Conservation (phyloP, 2,329 filamentous ascomycete species). For the Gnomoniopsis smithogilvyi region DNA sequence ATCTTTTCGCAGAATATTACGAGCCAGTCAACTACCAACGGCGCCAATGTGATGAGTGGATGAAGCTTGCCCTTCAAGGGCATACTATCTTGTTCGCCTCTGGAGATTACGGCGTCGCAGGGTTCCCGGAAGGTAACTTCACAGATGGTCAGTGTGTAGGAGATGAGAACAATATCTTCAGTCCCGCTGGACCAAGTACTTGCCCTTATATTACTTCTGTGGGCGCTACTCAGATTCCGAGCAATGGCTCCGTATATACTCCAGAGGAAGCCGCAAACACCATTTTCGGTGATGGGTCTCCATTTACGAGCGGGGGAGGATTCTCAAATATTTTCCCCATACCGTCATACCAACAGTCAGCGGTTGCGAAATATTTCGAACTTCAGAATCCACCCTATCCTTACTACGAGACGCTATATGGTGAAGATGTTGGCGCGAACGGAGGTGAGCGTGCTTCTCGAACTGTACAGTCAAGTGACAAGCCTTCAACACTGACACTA, state of each 20-base stretch:
- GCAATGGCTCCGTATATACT: slow-evolving; percentile 12
- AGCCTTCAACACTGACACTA: background rate
- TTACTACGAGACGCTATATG: background rate
- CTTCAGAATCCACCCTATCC: background rate
- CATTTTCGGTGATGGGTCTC: background rate
- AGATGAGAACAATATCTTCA: slow-evolving; percentile 39
- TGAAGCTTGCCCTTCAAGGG: slow-evolving; percentile 50
- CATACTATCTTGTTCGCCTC: slow-evolving; percentile 45
- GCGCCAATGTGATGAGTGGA: slow-evolving; percentile 47
- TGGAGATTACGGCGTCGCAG: slow-evolving; percentile 42
- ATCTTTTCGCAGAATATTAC: background rate
- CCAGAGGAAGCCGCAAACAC: slow-evolving; percentile 19
- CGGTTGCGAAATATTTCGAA: background rate
- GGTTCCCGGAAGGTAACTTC: background rate
- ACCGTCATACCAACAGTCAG: background rate
- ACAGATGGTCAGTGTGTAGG: slow-evolving; percentile 33
- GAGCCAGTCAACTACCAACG: slow-evolving; percentile 42
- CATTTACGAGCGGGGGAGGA: slow-evolving; percentile 37
- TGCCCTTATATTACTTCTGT: slow-evolving; percentile 41
- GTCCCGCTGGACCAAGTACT: slow-evolving; percentile 43
- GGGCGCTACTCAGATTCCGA: slow-evolving; percentile 14
- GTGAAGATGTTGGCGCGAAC: background rate
- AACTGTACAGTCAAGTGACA: no score
- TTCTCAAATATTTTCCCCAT: slow-evolving; percentile 42
- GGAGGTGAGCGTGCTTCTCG: background rate